Base-by-base conservation (phyloP, 2,329 filamentous ascomycete genomes). In the Dactylella cylindrospora region DNA sequence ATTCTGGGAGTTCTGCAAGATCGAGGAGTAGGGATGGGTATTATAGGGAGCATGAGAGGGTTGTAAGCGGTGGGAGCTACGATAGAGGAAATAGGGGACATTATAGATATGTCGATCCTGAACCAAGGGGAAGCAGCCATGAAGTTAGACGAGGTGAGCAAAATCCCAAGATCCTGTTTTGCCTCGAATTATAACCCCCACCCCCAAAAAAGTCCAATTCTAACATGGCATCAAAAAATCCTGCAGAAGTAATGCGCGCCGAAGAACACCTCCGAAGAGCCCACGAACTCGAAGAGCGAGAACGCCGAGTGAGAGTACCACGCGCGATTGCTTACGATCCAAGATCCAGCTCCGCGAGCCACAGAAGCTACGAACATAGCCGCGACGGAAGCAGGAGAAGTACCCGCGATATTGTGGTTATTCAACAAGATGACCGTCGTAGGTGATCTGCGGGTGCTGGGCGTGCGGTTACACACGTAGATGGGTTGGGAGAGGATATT, bases 241-340 rank as follows among this genome's bases (percentile, higher is more conserved):
- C 54, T 66, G n/a, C 59, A 68, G 15, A 68, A 68, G 9, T 70
- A 68, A 38, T 55, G 67, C 13, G 70, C 69, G 28, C 66, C 43
- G 35, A 67, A 67, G 31, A 54, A 45, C 51, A 57, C 22, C 50
- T 57, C 33, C 39, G 41, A 38, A 39, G 50, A 33, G 51, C 51
- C 36, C 46, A 49, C 22, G 51, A 55, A 39, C 43, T 64, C 29
- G 46, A 52, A 35, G 51, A 57, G 33, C 59, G 50, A 31, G 59
- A 64, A 8, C 50, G 39, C 45, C 22, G 59, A 33, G 28, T 44
- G 23, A 17, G 35, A 26, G 54, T 46, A 20, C 22, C 39, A 15
- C 36, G 50, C 38, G 43, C 50, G 1, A 57, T 64, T 31, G 51
- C 59, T 12, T 69, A 68, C 43, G 66, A 64, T 8, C 55, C 55